These are phyloP conservation scores for Nicotiana noctiflora DNA, from an alignment of 257 asterid species.

Conservation along the genomic window DNA sequence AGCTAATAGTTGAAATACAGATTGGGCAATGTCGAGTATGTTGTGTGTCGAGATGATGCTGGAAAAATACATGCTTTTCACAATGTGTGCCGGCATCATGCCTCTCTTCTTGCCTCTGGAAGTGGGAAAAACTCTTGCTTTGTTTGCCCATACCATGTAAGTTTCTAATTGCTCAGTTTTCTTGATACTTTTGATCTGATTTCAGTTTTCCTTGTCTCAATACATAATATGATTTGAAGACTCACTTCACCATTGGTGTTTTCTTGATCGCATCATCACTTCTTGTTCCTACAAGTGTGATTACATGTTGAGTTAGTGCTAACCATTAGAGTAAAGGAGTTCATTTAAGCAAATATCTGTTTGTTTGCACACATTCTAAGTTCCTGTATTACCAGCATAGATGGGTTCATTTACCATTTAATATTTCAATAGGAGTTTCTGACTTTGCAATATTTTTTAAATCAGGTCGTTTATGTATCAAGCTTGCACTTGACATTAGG, in stretches of 20 bases:
- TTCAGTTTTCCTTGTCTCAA: background rate
- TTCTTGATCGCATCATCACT: background rate
- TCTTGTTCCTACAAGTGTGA: background rate
- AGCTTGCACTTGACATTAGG: background rate
- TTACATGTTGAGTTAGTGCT: background rate
- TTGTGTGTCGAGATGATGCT: slow-evolving; percentile 63
- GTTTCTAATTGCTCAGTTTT: slow-evolving; percentile 20
- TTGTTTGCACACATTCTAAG: background rate
- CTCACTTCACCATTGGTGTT: background rate
- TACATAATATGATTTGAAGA: background rate
- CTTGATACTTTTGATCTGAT: background rate
- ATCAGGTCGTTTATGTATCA: background rate
- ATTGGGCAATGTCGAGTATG: slow-evolving; percentile 72
- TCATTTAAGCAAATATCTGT: background rate
- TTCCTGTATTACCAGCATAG: background rate
- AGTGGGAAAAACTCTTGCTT: slow-evolving; percentile 65
- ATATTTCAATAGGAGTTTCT: background rate
- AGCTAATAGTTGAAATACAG: slow-evolving; percentile 36
- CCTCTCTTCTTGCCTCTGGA: slow-evolving; percentile 68
- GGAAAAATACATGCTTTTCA: slow-evolving; percentile 67
- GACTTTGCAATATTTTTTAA: background rate
- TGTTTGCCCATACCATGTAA: slow-evolving; percentile 93
- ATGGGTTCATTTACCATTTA: background rate
- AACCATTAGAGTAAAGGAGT: background rate
- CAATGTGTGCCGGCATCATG: slow-evolving; percentile 93